Evolutionary conservation across 352 stramenopile genomes (phyloP).

Genomic region (Phytophthora litchii): DNA sequence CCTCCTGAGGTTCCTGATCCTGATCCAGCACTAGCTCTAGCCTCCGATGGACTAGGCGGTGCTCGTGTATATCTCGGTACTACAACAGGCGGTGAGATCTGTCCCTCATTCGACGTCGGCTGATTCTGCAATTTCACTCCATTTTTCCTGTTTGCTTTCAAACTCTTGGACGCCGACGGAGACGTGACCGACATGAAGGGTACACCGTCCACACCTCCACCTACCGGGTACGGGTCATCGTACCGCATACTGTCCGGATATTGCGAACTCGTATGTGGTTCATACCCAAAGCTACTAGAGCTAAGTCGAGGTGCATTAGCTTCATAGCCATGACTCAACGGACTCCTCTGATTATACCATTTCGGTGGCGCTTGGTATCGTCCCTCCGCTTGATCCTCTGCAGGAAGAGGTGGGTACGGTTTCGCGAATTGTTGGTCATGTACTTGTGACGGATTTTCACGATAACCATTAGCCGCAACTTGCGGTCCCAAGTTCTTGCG

Average conservation of each 20-base stretch:
- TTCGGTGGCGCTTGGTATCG: slow-evolving; percentile 30
- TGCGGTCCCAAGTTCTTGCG: slow-evolving; percentile 43
- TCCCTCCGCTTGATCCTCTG: slow-evolving; percentile 15
- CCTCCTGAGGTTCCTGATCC: slow-evolving; percentile 10
- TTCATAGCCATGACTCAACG: slow-evolving; percentile 28
- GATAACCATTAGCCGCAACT: slow-evolving; percentile 50
- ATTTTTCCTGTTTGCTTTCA: slow-evolving; percentile 25
- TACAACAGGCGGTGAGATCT: slow-evolving; percentile 26
- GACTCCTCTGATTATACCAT: slow-evolving; percentile 31
- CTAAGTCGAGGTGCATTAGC: slow-evolving; percentile 28
- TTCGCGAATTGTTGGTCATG: slow-evolving; percentile 39
- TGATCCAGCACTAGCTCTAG: slow-evolving; percentile 22
- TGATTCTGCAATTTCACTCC: slow-evolving; percentile 21
- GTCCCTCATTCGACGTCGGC: slow-evolving; percentile 12
- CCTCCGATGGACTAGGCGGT: slow-evolving; percentile 26
- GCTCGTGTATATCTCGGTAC: slow-evolving; percentile 36
- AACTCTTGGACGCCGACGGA: slow-evolving; percentile 33
- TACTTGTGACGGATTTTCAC: slow-evolving; percentile 27
- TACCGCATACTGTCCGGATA: slow-evolving; percentile 43
- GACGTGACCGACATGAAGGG: slow-evolving; percentile 54
- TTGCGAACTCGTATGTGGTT: slow-evolving; percentile 15
- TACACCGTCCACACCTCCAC: slow-evolving; percentile 31
- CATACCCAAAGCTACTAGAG: slow-evolving; percentile 19
- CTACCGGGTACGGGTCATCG: slow-evolving; percentile 33
- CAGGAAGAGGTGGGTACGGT: slow-evolving; percentile 34